Evolutionary conservation across 805 yeast genomes (phyloP).

Genomic region (Pichia manshurica): DNA sequence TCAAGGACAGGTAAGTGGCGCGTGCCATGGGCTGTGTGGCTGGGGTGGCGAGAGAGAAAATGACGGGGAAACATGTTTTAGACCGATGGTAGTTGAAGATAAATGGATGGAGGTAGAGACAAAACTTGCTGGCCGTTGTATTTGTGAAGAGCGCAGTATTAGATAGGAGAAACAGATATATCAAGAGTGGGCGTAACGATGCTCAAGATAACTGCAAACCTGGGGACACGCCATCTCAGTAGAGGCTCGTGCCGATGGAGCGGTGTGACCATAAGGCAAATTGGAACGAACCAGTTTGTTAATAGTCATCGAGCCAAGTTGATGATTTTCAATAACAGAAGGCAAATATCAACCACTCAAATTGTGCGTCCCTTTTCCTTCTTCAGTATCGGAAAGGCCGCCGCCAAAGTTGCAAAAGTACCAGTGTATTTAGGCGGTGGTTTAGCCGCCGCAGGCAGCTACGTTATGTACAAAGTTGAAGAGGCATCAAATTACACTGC

Average conservation of each 20-base stretch:
- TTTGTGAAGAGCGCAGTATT: too few relatives aligned
- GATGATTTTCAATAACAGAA: neutral
- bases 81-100: too few relatives aligned
- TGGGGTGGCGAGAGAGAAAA: neutral
- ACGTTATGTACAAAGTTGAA: constrained; percentile 85
- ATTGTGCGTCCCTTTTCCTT: constrained; percentile 25
- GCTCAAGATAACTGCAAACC: neutral
- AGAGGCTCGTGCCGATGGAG: neutral
- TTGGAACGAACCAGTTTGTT: constrained; percentile 4
- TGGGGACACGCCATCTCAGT: neutral
- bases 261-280: neutral
- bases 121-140: too few relatives aligned
- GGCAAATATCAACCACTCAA: constrained; percentile 2
- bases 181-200: too few relatives aligned
- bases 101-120: too few relatives aligned
- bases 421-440: constrained; percentile 90
- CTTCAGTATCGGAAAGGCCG: constrained; percentile 44
- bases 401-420: constrained; percentile 48
- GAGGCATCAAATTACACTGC: constrained; percentile 71
- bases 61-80: too few relatives aligned
- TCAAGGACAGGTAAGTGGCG: constrained; percentile 2
- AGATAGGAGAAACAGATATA: too few relatives aligned
- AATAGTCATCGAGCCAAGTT: constrained; percentile 1
- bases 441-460: constrained; percentile 90
- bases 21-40: neutral